A percentile compares a stretch with the other conserved stretches of the same genome.
Evolutionary conservation across 441 rosid species (phyloP).

Genomic region (California macrophylla): DNA sequence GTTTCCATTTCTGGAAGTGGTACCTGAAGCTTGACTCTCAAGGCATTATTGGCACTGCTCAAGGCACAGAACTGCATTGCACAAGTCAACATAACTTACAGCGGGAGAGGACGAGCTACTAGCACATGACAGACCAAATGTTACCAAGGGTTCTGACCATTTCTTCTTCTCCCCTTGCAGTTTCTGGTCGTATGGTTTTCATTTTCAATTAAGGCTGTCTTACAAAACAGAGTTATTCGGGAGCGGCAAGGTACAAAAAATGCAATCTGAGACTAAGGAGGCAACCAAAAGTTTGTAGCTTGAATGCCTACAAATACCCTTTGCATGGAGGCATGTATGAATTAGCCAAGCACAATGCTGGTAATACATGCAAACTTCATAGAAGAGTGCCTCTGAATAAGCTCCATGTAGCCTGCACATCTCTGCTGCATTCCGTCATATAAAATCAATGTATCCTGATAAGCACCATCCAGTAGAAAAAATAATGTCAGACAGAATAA

Average conservation of each 20-base stretch:
- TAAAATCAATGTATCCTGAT: not conserved
- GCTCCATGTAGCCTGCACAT: not conserved
- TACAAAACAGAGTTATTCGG: too few relatives aligned
- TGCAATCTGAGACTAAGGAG: too few relatives aligned
- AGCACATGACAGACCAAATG: conserved; percentile 71
- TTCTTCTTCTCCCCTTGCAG: conserved; percentile 16
- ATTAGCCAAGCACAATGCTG: not conserved
- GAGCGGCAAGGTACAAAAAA: too few relatives aligned
- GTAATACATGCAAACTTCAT: not conserved
- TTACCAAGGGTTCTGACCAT: conserved; percentile 70
- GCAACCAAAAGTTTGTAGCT: not conserved
- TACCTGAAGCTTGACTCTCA: too few relatives aligned
- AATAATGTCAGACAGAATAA: not conserved
- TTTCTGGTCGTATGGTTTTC: too few relatives aligned
- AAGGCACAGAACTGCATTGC: too few relatives aligned
- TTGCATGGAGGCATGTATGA: not conserved
- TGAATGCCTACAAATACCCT: not conserved
- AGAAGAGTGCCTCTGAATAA: not conserved
- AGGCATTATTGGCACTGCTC: too few relatives aligned
- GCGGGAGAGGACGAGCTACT: conserved; percentile 90
- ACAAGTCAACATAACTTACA: too few relatives aligned
- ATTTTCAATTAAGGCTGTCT: too few relatives aligned
- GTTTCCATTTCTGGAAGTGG: too few relatives aligned
- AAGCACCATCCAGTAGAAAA: not conserved
- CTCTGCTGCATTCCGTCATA: not conserved